Percentiles rank a stretch among this genome's conserved stretches.
phyloP scores from a whole-genome alignment of 768 basidiomycete species.

The Mycena galopus region DNA sequence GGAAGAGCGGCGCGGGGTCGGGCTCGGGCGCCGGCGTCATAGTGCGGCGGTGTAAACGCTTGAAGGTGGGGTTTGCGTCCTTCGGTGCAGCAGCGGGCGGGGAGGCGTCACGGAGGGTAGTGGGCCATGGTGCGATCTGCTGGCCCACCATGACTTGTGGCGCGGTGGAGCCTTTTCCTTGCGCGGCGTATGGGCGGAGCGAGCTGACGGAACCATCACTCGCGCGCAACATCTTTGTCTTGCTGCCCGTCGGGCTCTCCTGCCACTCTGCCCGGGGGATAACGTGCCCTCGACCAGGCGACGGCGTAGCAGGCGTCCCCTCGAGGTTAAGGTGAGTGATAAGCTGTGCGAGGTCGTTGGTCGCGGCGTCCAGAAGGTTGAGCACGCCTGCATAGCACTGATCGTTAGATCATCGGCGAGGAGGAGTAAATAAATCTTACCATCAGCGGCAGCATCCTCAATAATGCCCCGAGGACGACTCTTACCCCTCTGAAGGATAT shows the following conservation, averaged over 20 bases:
- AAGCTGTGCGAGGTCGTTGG: conserved; percentile 81
- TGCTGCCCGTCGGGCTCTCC: conserved; percentile 51
- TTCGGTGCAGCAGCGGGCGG: conserved; percentile 30
- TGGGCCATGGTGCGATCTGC: conserved; percentile 75
- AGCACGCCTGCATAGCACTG: conserved; percentile 60
- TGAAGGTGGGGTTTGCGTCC: conserved; percentile 40
- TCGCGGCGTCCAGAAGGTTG: conserved; percentile 82
- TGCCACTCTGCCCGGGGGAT: conserved; percentile 33
- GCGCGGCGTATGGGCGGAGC: conserved; percentile 63
- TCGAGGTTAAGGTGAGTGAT: conserved; percentile 87
- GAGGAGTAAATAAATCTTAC: conserved; percentile 46
- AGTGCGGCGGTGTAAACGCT: conserved; percentile 64
- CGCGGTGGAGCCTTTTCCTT: conserved; percentile 31
- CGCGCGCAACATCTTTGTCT: conserved; percentile 41
- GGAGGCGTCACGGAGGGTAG: conserved; percentile 42
- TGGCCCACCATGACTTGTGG: conserved; percentile 56
- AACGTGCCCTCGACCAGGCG: conserved; percentile 40
- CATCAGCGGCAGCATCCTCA: conserved; percentile 66
- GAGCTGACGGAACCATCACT: conserved; percentile 59
- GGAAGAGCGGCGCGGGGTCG: conserved; percentile 71
- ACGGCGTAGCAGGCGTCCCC: conserved; percentile 74
- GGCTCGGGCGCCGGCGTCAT: conserved; percentile 70
- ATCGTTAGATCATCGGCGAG: too few species aligned
- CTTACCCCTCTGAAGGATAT: conserved; percentile 38
- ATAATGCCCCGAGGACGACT: conserved; percentile 70